Evolutionary conservation across 495 filamentous ascomycete species (phyloP), one percentile per base, ranked within the genome.

Genomic region (Tuber magnatum): DNA sequence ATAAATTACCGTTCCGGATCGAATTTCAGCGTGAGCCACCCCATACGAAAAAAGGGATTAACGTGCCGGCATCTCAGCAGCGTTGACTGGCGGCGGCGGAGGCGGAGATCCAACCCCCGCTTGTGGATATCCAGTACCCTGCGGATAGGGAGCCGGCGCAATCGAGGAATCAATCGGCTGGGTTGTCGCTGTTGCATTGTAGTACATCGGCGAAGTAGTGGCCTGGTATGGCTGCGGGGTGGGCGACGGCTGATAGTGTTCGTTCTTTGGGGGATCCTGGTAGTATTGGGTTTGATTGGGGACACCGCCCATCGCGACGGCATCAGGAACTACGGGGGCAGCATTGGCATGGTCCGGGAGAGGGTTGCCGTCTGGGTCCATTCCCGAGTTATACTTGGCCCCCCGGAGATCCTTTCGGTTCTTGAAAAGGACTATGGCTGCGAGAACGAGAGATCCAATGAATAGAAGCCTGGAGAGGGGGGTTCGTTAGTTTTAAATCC

Each of bases 331-430:
- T 20, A 12, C 39, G 24, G 39, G 10, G 16, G 61, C 73, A 8
- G 41, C 20, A 16, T 61, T 73, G 35, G 71, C 39, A 9, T 51
- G 35, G 28, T 35, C 51, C 28, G 69, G 39, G 38, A 44, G 69
- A 28, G 69, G 24, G 35, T 79, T 69, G 16, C 73, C 77, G 5
- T 73, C 74, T 18, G 73, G 71, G 42, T 24, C 72, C 14, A 75
- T 42, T 46, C 72, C 80, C n/a, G 69, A 51, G 61, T 79, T 79
- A 69, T 82, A 73, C 42, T 75, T 81, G 18, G 74, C 73, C 16
- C 80, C 80, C 40, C 72, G 75, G 44, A 82, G 74, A 24, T 82
- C 80, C 38, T 79, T 77, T 56, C 74, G 77, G 44, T 78, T 81
- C 24, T 75, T 75, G 71, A 75, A 71, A 39, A 82, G 77, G 39